These are phyloP conservation scores for Botryotinia narcissicola DNA, from an alignment of 2,329 filamentous ascomycete species.

Conservation along the genomic window DNA sequence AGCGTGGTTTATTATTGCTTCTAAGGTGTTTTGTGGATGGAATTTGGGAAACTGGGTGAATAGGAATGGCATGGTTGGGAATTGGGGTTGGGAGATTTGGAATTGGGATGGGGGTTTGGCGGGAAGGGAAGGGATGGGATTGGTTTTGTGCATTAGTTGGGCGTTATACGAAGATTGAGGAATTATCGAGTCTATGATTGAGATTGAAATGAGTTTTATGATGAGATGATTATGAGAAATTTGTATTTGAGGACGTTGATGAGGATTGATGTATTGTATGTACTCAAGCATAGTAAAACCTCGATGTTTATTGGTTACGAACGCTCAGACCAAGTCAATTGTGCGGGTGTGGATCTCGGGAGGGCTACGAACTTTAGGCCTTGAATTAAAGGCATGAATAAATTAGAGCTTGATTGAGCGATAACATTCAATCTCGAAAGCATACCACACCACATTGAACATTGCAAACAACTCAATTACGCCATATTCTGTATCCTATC, in stretches of 20 bases:
- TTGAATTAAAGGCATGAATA: neutral
- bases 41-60: neutral
- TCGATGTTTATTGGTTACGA: constrained; percentile 2
- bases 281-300: neutral
- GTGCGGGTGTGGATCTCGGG: neutral
- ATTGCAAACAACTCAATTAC: neutral
- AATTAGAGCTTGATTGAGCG: neutral
- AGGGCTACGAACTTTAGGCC: neutral
- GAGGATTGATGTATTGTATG: neutral
- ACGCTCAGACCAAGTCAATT: neutral
- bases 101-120: neutral
- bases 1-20: neutral
- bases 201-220: neutral
- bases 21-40: constrained; percentile 6
- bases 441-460: neutral
- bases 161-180: neutral
- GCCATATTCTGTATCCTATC: neutral
- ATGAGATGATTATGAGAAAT: neutral
- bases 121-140: neutral
- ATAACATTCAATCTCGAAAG: neutral
- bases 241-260: neutral
- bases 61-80: neutral
- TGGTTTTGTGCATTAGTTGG: neutral
- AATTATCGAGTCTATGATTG: neutral
- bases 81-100: neutral